Evolutionary conservation across 2,329 filamentous ascomycete species (phyloP).

Genomic region (Phialophora tarda): DNA sequence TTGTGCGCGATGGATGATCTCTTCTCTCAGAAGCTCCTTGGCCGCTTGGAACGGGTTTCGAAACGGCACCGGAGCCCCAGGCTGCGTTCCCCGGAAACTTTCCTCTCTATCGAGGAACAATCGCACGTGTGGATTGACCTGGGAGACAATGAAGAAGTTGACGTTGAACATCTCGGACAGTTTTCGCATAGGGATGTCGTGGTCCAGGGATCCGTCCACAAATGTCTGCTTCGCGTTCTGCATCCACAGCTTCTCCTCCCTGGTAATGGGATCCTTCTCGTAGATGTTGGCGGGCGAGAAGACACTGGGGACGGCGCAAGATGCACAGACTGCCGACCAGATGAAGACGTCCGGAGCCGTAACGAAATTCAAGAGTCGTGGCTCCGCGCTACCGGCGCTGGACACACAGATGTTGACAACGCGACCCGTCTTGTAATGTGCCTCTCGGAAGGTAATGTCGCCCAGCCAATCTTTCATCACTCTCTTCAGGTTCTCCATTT

Average conservation of each 20-base stretch:
- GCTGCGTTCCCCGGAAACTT: conserved; percentile 48
- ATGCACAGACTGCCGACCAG: conserved; percentile 91
- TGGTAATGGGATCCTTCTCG: conserved; percentile 83
- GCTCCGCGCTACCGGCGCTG: conserved; percentile 84
- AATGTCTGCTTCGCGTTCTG: conserved; percentile 73
- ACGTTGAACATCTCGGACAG: conserved; percentile 96
- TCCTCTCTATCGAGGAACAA: conserved; percentile 82
- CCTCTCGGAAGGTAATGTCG: conserved; percentile 92
- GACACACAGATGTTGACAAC: conserved; percentile 96
- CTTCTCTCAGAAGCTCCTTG: conserved; percentile 75
- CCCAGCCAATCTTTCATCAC: conserved; percentile 83
- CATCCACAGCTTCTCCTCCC: conserved; percentile 80
- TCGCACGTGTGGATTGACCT: conserved; percentile 93
- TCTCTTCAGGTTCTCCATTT: conserved; percentile 78
- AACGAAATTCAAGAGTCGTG: conserved; percentile 85
- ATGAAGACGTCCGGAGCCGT: conserved; percentile 94
- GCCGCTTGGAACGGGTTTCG: conserved; percentile 60
- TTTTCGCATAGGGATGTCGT: conserved; percentile 87
- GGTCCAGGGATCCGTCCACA: conserved; percentile 95
- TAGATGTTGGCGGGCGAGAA: conserved; percentile 80
- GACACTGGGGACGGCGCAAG: conserved; percentile 82
- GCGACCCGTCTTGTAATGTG: conserved; percentile 89
- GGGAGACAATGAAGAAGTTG: conserved; percentile 96
- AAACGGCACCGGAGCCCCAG: conserved; percentile 27
- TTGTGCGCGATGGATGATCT: conserved; percentile 79